Percentiles rank a stretch among this genome's conserved stretches.
Evolutionary conservation across 495 filamentous ascomycete species (phyloP).

Genomic region (Penicillium roqueforti): DNA sequence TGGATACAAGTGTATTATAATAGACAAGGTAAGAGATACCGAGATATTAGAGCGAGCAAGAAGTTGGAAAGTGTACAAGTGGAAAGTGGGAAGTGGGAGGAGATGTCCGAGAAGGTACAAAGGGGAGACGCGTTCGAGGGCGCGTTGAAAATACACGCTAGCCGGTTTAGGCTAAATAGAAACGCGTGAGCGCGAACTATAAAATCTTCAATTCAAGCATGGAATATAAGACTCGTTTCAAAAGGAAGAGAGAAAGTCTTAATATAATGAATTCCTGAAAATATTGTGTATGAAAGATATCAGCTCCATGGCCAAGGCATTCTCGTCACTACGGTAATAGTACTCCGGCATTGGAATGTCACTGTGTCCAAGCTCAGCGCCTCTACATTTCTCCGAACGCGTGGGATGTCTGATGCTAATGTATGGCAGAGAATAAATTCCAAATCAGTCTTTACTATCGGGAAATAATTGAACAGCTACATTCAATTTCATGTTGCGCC

Average conservation of each 20-base stretch:
- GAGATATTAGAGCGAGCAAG: constrained; percentile 4
- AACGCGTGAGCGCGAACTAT: constrained; percentile 3
- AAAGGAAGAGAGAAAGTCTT: not conserved
- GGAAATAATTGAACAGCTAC: not conserved
- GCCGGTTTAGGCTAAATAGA: constrained; percentile 13
- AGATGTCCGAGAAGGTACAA: constrained; percentile 7
- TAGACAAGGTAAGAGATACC: constrained; percentile 26
- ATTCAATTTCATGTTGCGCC: not conserved
- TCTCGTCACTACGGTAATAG: constrained; percentile 37
- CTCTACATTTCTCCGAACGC: not conserved
- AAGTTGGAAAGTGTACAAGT: constrained; percentile 14
- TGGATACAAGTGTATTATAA: constrained; percentile 21
- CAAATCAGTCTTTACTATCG: not conserved
- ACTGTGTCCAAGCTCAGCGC: not conserved
- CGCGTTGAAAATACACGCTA: constrained; percentile 12
- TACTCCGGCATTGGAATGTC: constrained; percentile 27
- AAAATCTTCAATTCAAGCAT: not conserved
- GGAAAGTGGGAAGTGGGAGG: not conserved
- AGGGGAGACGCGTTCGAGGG: constrained; percentile 19
- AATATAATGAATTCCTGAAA: not conserved
- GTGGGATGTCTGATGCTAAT: not conserved
- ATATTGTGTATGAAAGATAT: not conserved
- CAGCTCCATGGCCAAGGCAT: constrained; percentile 10
- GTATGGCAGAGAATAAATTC: not conserved
- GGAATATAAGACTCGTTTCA: not conserved